A percentile compares a stretch with the other conserved stretches of the same genome.
phyloP scores from a whole-genome alignment of 768 basidiomycete genomes.

The Favolaschia claudopus region DNA sequence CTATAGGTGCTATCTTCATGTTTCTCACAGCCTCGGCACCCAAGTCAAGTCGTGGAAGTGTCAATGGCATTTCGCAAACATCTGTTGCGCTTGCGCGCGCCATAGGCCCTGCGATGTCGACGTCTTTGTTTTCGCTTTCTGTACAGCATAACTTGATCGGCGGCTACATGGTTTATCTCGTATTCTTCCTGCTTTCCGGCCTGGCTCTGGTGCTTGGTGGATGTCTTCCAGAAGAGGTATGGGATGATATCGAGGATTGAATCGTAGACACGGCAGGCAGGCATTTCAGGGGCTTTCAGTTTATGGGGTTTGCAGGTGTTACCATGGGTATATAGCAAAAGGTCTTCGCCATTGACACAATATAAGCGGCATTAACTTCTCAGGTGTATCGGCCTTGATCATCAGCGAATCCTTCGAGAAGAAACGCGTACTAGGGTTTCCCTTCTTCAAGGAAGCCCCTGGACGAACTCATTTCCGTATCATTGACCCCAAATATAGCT shows the following conservation, averaged over 20 bases:
- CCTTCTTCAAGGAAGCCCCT: no score
- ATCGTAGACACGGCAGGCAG: background rate
- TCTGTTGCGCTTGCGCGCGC: conserved; percentile 53
- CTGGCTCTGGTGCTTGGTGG: conserved; percentile 41
- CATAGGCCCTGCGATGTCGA: conserved; percentile 55
- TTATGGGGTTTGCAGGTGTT: no score
- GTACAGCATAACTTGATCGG: conserved; percentile 54
- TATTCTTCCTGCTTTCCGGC: conserved; percentile 42
- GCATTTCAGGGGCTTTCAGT: no score
- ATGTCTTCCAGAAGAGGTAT: conserved; percentile 46
- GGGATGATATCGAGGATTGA: conserved; percentile 36
- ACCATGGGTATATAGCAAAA: no score
- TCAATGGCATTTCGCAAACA: conserved; percentile 58
- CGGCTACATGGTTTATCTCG: conserved; percentile 54
- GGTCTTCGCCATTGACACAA: no score
- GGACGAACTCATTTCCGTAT: no score
- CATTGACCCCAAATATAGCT: no score
- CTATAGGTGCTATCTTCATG: conserved; percentile 55
- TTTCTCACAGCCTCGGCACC: conserved; percentile 60
- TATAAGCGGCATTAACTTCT: no score
- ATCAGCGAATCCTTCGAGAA: no score
- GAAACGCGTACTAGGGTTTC: no score
- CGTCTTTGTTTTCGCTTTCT: conserved; percentile 62
- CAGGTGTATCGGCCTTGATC: no score
- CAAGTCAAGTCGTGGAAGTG: conserved; percentile 57